A percentile compares a stretch with the other conserved stretches of the same genome.
These are phyloP conservation scores for Cryptococcus jaspeensis DNA, from an alignment of 1,284 basidiomycete species.

Conservation along the genomic window DNA sequence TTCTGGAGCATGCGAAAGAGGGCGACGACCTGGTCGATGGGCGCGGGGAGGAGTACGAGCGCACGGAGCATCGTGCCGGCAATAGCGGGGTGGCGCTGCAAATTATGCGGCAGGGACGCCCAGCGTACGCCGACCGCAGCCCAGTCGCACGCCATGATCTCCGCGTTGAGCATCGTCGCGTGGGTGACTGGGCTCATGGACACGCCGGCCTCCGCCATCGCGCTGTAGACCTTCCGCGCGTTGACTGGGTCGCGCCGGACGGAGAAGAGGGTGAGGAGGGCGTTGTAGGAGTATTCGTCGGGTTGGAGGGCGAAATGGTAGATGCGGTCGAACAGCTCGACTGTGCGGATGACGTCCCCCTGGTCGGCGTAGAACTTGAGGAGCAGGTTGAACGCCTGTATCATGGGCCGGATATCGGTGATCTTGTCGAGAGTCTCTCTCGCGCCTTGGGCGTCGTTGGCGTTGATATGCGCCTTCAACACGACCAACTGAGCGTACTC, in stretches of 20 bases:
- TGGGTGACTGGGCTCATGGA: slow-evolving; percentile 65
- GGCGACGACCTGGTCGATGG: slow-evolving; percentile 65
- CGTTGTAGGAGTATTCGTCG: slow-evolving; percentile 63
- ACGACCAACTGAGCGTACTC: slow-evolving; percentile 17
- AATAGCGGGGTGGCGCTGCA: slow-evolving; percentile 55
- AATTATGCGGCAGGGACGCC: slow-evolving; percentile 21
- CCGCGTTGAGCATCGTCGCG: slow-evolving; percentile 74
- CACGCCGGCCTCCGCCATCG: slow-evolving; percentile 54
- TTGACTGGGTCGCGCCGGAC: slow-evolving; percentile 64
- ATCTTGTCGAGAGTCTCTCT: slow-evolving; percentile 15
- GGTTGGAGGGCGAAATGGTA: slow-evolving; percentile 57
- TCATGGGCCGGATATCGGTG: slow-evolving; percentile 7
- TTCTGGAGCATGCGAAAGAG: slow-evolving; percentile 62
- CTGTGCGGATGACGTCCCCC: slow-evolving; percentile 61
- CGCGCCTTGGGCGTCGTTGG: slow-evolving; percentile 17
- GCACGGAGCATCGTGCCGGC: slow-evolving; percentile 83
- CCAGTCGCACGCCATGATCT: slow-evolving; percentile 76
- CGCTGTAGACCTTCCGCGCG: slow-evolving; percentile 67
- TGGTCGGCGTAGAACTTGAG: slow-evolving; percentile 62
- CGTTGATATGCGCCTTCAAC: slow-evolving; percentile 22
- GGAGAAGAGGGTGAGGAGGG: slow-evolving; percentile 68
- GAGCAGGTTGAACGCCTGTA: slow-evolving; percentile 55
- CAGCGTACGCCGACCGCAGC: slow-evolving; percentile 27
- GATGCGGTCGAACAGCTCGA: slow-evolving; percentile 65
- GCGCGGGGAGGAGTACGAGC: slow-evolving; percentile 75